phyloP scores from a whole-genome alignment of 495 filamentous ascomycete species.

The Parathielavia hyrcaniae region DNA sequence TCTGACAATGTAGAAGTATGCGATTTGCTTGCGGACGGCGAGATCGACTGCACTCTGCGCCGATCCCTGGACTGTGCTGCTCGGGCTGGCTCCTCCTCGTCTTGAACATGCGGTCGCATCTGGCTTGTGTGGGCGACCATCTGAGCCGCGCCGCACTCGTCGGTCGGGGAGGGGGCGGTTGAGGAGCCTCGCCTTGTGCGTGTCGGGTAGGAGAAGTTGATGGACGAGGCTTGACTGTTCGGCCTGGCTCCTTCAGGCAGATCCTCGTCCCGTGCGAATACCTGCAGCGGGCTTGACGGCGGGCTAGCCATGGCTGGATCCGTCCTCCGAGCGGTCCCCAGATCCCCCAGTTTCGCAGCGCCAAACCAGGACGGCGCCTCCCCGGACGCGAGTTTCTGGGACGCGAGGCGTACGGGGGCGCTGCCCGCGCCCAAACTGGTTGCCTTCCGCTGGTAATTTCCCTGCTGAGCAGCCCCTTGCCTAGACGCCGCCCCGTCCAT shows the following conservation, averaged over 20 bases:
- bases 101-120: slow-evolving; percentile 2
- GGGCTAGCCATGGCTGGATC: slow-evolving; percentile 40
- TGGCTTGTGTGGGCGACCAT: background rate
- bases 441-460: slow-evolving; percentile 21
- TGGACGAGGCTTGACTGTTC: slow-evolving; percentile 55
- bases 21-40: slow-evolving; percentile 19
- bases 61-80: background rate
- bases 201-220: slow-evolving; percentile 82
- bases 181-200: slow-evolving; percentile 32
- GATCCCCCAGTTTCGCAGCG: slow-evolving; percentile 38
- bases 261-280: slow-evolving; percentile 13
- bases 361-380: slow-evolving; percentile 39
- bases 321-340: slow-evolving; percentile 36
- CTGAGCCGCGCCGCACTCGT: slow-evolving; percentile 4
- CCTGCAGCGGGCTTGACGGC: slow-evolving; percentile 32
- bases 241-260: slow-evolving; percentile 35
- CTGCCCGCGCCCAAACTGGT: slow-evolving; percentile 30
- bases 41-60: slow-evolving; percentile 3
- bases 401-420: slow-evolving; percentile 40
- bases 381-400: slow-evolving; percentile 37
- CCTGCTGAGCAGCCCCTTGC: slow-evolving; percentile 12
- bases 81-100: slow-evolving; percentile 1
- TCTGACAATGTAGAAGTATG: slow-evolving; percentile 28
- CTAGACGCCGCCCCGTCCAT: slow-evolving; percentile 27
- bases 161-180: slow-evolving; percentile 21